Evolutionary conservation across 176 grass and related monocot genomes (phyloP).

Genomic region (Ampelocalamus luodianensis): DNA sequence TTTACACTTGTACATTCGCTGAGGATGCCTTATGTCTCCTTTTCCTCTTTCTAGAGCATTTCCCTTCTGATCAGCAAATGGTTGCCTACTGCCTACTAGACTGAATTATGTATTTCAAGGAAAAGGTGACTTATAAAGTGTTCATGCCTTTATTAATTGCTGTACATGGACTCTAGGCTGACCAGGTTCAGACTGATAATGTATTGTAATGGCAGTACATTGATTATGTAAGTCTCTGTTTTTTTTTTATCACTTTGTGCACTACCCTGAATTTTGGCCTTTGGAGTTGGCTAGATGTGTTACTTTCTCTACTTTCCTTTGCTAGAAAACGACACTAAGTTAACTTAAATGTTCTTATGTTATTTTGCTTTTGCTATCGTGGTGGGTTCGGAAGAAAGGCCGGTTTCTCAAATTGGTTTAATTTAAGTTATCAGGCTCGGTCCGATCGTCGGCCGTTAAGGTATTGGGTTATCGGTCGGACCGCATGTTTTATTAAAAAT

Average conservation of each 20-base stretch:
- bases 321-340: background rate
- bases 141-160: background rate
- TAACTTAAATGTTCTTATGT: background rate
- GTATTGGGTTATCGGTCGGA: no score
- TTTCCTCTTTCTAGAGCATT: background rate
- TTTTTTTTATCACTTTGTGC: background rate
- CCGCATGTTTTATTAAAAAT: no score
- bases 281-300: background rate
- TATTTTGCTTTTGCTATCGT: background rate
- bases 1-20: slow-evolving; percentile 12
- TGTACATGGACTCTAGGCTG: background rate
- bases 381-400: background rate
- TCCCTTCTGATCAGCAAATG: background rate
- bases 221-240: no score
- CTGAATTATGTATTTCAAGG: background rate
- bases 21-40: background rate
- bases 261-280: background rate
- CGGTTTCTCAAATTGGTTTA: no score
- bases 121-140: background rate
- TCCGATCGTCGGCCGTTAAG: no score
- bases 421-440: no score
- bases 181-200: background rate
- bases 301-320: background rate
- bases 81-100: slow-evolving; percentile 1
- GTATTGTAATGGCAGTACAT: background rate